Percentiles rank a stretch among this genome's conserved stretches.
Conservation (phyloP, 768 basidiomycete species). For the Stropharia rugosoannulata region DNA sequence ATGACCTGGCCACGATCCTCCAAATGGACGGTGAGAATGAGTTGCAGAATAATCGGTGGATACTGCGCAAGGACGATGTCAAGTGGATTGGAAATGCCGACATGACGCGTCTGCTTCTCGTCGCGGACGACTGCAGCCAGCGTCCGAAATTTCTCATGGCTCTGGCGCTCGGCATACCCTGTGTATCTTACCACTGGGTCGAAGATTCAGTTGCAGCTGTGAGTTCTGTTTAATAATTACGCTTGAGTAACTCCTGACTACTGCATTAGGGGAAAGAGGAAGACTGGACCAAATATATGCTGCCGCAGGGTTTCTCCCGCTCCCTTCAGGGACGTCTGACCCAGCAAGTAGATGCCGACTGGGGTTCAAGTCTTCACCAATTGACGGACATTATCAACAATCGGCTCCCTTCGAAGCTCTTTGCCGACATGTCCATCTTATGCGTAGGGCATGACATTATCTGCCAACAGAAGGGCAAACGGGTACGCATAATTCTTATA, state of each 20-base stretch:
- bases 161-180: slow-evolving; percentile 85
- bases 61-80: slow-evolving; percentile 46
- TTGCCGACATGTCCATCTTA: slow-evolving; percentile 53
- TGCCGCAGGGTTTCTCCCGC: slow-evolving; percentile 57
- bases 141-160: slow-evolving; percentile 83
- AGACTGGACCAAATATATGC: slow-evolving; percentile 65
- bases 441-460: slow-evolving; percentile 60
- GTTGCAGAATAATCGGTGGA: slow-evolving; percentile 49
- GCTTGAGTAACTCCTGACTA: neutral
- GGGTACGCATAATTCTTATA: slow-evolving; percentile 22
- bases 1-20: slow-evolving; percentile 61
- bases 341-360: slow-evolving; percentile 48
- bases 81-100: slow-evolving; percentile 40
- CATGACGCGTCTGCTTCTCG: slow-evolving; percentile 58
- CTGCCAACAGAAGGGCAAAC: slow-evolving; percentile 41
- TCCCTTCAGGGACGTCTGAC: slow-evolving; percentile 32
- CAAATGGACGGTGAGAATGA: slow-evolving; percentile 51
- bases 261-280: slow-evolving; percentile 31
- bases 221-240: slow-evolving; percentile 12
- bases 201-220: slow-evolving; percentile 33
- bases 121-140: slow-evolving; percentile 63
- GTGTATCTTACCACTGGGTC: slow-evolving; percentile 62
- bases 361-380: slow-evolving; percentile 50
- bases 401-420: slow-evolving; percentile 54
- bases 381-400: slow-evolving; percentile 60